A percentile compares a stretch with the other conserved stretches of the same genome.
Evolutionary conservation across 768 basidiomycete genomes (phyloP).

Genomic region (Cystofilobasidium ferigula): DNA sequence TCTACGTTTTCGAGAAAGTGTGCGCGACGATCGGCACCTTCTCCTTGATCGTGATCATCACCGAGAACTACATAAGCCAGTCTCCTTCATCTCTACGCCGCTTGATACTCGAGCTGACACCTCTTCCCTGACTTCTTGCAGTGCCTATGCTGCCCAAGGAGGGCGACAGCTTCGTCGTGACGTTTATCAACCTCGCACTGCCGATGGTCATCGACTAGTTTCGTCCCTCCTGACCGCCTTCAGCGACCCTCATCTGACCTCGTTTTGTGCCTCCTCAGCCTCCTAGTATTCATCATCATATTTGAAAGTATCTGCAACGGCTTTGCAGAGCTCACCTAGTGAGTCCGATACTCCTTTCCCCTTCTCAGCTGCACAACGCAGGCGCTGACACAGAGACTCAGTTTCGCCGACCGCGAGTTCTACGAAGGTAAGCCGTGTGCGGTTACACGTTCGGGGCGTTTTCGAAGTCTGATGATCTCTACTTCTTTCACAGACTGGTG

Average conservation of each 20-base stretch:
- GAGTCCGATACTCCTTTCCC: conserved; percentile 33
- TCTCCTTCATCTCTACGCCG: too few relatives aligned
- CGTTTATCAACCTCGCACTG: conserved; percentile 18
- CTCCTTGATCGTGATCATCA: conserved; percentile 76
- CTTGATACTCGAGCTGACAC: not conserved
- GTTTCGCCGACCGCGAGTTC: conserved; percentile 94
- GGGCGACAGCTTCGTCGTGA: conserved; percentile 18
- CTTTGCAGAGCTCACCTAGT: conserved; percentile 87
- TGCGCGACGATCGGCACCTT: conserved; percentile 93
- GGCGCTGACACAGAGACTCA: conserved; percentile 32
- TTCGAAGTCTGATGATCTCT: not conserved
- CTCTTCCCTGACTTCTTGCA: not conserved
- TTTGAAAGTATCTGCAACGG: conserved; percentile 75
- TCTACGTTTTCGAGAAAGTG: conserved; percentile 64
- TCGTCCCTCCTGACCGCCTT: not conserved
- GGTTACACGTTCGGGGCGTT: not conserved
- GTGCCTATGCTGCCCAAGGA: conserved; percentile 16
- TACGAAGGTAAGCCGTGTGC: conserved; percentile 57
- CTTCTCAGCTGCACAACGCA: not conserved
- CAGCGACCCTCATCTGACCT: not conserved
- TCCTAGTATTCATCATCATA: too few relatives aligned
- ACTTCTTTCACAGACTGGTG: conserved; percentile 35
- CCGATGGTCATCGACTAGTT: conserved; percentile 48
- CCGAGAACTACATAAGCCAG: conserved; percentile 76
- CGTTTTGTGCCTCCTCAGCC: too few relatives aligned